Base-by-base conservation (phyloP, 2,329 filamentous ascomycete species). In the Epichloe coenophiala region DNA sequence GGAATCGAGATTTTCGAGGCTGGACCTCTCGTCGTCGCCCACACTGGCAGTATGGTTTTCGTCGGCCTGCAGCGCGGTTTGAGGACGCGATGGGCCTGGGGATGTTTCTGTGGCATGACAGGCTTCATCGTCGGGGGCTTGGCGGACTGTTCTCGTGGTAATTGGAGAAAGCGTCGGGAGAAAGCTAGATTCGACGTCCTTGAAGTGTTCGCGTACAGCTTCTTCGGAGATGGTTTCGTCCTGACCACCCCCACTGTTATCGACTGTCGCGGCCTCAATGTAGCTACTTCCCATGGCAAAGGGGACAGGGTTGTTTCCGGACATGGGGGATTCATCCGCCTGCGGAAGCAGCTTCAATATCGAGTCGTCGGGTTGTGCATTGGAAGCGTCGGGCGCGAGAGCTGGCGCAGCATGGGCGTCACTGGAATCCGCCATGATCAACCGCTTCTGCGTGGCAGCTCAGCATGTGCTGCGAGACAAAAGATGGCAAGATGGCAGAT, bases 131-230 rank as follows among this genome's bases (percentile, higher is more conserved):
- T 56, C 1, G 8, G 15, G 59, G 19, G 55, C 53, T 38, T 42
- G 55, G 55, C 67, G 68, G 37, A 68, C 65, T 9, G 69, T 64
- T 47, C 71, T 67, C 33, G 68, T 68, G 37, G 70, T 71, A 46
- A 81, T 71, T 12, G 80, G 79, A 7, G 80, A 83, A 5, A 77
- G 61, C 5, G 74, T 71, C 2, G 77, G 75, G 50, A 81, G 61
- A 59, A 84, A 84, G 65, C 80, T 84, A 36, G 80, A 83, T 60
- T 84, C 81, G 54, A 83, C 73, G 58, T 84, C 80, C 57, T 76
- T 72, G 19, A 84, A 63, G 59, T 83, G 78, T 50, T 74, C 72
- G 54, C 73, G 70, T 19, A 81, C 70, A 42, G 71, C 71, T 45
- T 73, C 70, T 56, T 80, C 76, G 42, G 72, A 73, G 41, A 77